Base-by-base conservation (phyloP, 805 yeast genomes). In the Grigorovia humatica region DNA sequence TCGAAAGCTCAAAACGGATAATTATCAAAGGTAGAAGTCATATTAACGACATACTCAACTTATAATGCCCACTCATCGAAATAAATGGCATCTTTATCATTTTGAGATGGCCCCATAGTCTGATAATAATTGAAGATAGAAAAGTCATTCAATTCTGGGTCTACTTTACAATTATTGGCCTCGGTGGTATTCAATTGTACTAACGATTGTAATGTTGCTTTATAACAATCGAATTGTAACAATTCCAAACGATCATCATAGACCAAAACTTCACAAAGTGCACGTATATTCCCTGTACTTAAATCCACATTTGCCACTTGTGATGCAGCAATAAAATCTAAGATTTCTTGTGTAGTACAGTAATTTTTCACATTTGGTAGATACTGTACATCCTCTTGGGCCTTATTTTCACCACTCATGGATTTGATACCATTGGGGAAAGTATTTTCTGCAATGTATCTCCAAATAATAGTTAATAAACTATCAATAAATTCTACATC, bases 401-500 rank as follows among this genome's bases (percentile, higher is more conserved):
- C 42, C 15, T n/a, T 38, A n/a, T 32, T 32, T 18, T 15, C 29
- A 4, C 35, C n/a, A 9, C 15, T 18, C 45, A 60, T 61, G 52
- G 67, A 66, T 40, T 64, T 65, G 64, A 85, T 82, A 19, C 85
- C 85, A 51, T 79, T 74, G 3, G 97, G 96, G 62, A 74, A 85
- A 0, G 96, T 79, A 58, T 78, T 80, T 35, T 81, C 77, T 1
- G 91, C 86, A 9, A 88, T 82, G 67, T 73, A 91, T 58, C 93
- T 75, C 96, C 97, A 93, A 8, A 90, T 81, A 44, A 90, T 90
- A 19, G 88, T 81, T 57, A 88, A 68, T 51, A 93, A 70, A 47
- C 88, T 81, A 57, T 88, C 91, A 53, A 93, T 90, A 62, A 93
- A 93, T 67, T 91, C 98, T 2, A 88, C 82, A 65, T 93, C 99